These are phyloP conservation scores for Suillus subluteus DNA, from an alignment of 768 basidiomycete genomes.

Conservation along the genomic window DNA sequence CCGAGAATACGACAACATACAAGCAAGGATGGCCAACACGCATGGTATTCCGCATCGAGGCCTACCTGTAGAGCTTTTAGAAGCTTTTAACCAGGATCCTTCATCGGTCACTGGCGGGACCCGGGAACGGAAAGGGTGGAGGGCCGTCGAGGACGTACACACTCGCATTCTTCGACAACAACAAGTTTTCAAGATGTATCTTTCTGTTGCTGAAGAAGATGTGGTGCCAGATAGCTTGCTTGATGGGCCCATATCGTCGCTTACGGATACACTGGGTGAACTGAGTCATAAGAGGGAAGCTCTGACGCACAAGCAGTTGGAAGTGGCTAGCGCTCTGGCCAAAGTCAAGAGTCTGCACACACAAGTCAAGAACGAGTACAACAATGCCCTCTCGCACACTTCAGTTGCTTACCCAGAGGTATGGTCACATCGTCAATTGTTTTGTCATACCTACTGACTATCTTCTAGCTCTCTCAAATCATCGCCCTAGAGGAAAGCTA, in stretches of 20 bases:
- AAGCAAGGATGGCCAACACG: constrained; percentile 50
- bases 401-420: constrained; percentile 84
- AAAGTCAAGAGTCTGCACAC: constrained; percentile 59
- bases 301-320: constrained; percentile 49
- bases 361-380: constrained; percentile 65
- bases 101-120: constrained; percentile 73
- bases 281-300: constrained; percentile 51
- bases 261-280: constrained; percentile 51
- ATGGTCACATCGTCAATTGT: constrained; percentile 18
- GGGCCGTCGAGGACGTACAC: constrained; percentile 78
- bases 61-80: constrained; percentile 68
- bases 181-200: constrained; percentile 51
- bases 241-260: constrained; percentile 54
- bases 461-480: constrained; percentile 64
- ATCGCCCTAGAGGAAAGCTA: constrained; percentile 78
- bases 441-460: background rate
- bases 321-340: constrained; percentile 51
- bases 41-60: constrained; percentile 50
- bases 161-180: constrained; percentile 64
- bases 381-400: constrained; percentile 64
- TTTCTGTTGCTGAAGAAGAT: constrained; percentile 29
- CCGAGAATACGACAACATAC: constrained; percentile 67
- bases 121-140: constrained; percentile 63
- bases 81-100: constrained; percentile 78
- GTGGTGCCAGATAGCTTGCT: constrained; percentile 45